Conservation (phyloP, 352 stramenopile species). For the Phytophthora pseudosyringae region DNA sequence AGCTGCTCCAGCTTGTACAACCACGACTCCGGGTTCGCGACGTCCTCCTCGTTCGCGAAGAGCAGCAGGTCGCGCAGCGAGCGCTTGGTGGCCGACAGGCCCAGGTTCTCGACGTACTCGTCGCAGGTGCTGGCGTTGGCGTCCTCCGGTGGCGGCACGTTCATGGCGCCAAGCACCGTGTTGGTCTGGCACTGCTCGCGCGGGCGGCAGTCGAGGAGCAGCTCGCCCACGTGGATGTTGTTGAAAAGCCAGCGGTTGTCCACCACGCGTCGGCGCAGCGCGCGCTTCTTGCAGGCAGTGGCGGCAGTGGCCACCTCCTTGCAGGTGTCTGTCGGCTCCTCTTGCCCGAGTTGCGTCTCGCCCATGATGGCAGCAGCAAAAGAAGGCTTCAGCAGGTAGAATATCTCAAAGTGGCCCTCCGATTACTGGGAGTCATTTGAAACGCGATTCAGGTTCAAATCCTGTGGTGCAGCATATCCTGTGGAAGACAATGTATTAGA, state of each 20-base stretch:
- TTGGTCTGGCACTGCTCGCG: conserved; percentile 37
- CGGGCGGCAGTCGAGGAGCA: conserved; percentile 65
- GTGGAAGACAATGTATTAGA: background rate
- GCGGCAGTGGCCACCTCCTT: background rate
- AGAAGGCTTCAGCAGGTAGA: conserved; percentile 6
- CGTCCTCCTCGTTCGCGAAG: conserved; percentile 44
- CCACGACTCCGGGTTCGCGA: conserved; percentile 37
- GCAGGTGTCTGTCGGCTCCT: conserved; percentile 1
- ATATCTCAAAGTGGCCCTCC: conserved; percentile 15
- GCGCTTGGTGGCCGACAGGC: conserved; percentile 41
- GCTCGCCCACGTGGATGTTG: conserved; percentile 66
- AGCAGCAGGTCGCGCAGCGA: conserved; percentile 62
- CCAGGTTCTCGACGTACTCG: conserved; percentile 29
- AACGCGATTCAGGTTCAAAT: conserved; percentile 6
- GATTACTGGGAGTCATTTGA: conserved; percentile 9
- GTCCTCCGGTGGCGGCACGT: conserved; percentile 51
- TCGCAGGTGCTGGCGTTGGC: conserved; percentile 17
- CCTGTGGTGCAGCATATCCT: conserved; percentile 4
- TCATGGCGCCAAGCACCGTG: conserved; percentile 60
- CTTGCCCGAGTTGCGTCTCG: conserved; percentile 23
- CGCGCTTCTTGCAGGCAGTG: conserved; percentile 19
- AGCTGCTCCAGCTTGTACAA: conserved; percentile 46
- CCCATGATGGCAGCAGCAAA: conserved; percentile 10
- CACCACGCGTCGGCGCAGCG: conserved; percentile 35
- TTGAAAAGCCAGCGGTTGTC: conserved; percentile 79